These are phyloP conservation scores for Coriaria nepalensis DNA, from an alignment of 306 rosid species.

Conservation along the genomic window DNA sequence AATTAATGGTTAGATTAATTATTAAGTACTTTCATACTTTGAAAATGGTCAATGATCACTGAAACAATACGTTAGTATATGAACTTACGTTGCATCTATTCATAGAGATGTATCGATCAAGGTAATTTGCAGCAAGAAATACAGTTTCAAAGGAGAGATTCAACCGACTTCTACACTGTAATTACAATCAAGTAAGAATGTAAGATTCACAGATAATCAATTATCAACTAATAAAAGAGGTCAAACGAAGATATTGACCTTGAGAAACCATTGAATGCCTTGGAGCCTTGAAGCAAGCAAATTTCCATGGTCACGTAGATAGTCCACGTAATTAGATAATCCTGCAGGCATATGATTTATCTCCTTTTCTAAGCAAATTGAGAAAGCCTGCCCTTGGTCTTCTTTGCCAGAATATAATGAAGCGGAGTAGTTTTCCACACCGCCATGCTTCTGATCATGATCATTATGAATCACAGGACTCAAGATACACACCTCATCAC, in stretches of 20 bases:
- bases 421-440: neutral
- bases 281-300: conserved; percentile 25
- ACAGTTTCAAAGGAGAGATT: conserved; percentile 32
- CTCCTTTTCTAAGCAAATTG: conserved; percentile 28
- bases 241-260: conserved; percentile 18
- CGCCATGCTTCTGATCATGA: neutral
- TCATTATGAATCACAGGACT: conserved; percentile 9
- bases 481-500: conserved; percentile 37
- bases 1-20: too few relatives aligned
- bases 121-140: conserved; percentile 36
- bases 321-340: conserved; percentile 14
- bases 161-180: conserved; percentile 34
- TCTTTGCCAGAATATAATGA: conserved; percentile 8
- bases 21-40: too few relatives aligned
- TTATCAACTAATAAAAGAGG: too few relatives aligned
- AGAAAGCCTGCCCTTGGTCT: conserved; percentile 23
- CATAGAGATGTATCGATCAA: conserved; percentile 38
- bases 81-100: conserved; percentile 28
- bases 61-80: too few relatives aligned
- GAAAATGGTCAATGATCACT: too few relatives aligned
- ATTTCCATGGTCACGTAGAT: conserved; percentile 14
- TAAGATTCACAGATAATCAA: too few relatives aligned
- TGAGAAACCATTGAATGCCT: conserved; percentile 34
- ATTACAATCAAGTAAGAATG: neutral
- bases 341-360: conserved; percentile 19